A percentile compares a stretch with the other conserved stretches of the same genome.
phyloP scores from a whole-genome alignment of 441 rosid species.

The Sinapis alba region DNA sequence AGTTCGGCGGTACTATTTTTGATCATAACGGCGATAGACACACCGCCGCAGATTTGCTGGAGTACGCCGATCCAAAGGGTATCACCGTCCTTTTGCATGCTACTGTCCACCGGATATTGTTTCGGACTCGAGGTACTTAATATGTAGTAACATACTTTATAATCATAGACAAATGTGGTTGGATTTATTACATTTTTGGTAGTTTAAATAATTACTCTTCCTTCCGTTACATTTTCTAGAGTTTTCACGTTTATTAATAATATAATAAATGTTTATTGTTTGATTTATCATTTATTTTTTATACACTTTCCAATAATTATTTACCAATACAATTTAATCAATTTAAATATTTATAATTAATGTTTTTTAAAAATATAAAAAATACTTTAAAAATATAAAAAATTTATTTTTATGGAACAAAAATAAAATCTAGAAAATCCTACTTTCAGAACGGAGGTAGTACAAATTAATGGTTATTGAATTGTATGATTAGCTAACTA shows the following conservation, averaged over 20 bases:
- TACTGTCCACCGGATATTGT: conserved; percentile 59
- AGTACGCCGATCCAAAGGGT: conserved; percentile 58
- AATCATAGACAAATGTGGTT: neutral
- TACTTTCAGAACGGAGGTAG: no score
- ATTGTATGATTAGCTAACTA: neutral
- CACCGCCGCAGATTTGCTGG: conserved; percentile 79
- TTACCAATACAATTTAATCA: no score
- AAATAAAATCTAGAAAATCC: no score
- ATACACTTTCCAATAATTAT: no score
- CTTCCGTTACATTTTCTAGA: no score
- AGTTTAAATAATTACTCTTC: neutral
- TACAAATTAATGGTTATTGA: neutral
- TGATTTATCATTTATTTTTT: no score
- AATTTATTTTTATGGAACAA: no score
- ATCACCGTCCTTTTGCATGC: conserved; percentile 73
- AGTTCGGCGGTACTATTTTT: conserved; percentile 85
- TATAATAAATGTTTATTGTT: no score
- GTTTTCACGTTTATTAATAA: no score
- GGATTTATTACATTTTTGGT: neutral
- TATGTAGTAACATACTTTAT: neutral
- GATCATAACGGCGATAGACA: conserved; percentile 65
- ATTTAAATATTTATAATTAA: no score
- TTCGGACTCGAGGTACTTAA: conserved; percentile 49
- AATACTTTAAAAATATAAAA: no score
- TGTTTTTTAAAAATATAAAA: no score